Percentiles rank a stretch among this genome's conserved stretches.
phyloP scores from a whole-genome alignment of 768 basidiomycete species.

The Chlorophyllum brunneum region DNA sequence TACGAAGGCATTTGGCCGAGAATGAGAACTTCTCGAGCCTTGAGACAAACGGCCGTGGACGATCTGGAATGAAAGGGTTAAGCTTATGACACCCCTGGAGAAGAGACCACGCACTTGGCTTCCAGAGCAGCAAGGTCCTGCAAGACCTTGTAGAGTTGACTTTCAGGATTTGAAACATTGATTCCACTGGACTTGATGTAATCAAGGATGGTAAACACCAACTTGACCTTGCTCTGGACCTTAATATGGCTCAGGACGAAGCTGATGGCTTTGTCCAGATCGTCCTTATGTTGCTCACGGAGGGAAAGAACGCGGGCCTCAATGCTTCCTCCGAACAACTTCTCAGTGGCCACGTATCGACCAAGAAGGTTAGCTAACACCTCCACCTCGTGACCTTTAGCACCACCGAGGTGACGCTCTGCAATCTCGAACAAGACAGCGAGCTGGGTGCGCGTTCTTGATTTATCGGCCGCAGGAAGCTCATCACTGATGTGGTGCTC shows the following conservation, averaged over 20 bases:
- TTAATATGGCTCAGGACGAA: slow-evolving; percentile 95
- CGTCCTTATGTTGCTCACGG: slow-evolving; percentile 89
- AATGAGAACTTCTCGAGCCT: slow-evolving; percentile 96
- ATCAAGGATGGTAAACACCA: slow-evolving; percentile 83
- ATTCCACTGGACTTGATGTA: slow-evolving; percentile 80
- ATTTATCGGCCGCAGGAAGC: slow-evolving; percentile 73
- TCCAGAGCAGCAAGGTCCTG: slow-evolving; percentile 83
- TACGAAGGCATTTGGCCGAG: slow-evolving; percentile 95
- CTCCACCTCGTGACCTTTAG: slow-evolving; percentile 83
- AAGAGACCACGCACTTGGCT: slow-evolving; percentile 58
- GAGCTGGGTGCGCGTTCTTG: slow-evolving; percentile 75
- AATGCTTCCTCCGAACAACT: slow-evolving; percentile 90
- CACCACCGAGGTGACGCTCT: slow-evolving; percentile 74
- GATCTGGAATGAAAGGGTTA: slow-evolving; percentile 44
- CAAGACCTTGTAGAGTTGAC: slow-evolving; percentile 69
- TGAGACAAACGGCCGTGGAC: slow-evolving; percentile 87
- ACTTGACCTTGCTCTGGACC: slow-evolving; percentile 87
- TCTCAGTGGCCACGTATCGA: slow-evolving; percentile 83
- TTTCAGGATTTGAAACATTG: slow-evolving; percentile 73
- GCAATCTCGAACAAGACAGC: slow-evolving; percentile 68
- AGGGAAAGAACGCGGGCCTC: slow-evolving; percentile 88
- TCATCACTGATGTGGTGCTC: slow-evolving; percentile 83
- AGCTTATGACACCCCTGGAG: neutral
- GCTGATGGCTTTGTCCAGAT: slow-evolving; percentile 82
- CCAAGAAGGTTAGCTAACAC: slow-evolving; percentile 74